Percentiles rank a stretch among this genome's conserved stretches.
Evolutionary conservation across 495 filamentous ascomycete species (phyloP).

Genomic region (Lasiosphaeria ovina): DNA sequence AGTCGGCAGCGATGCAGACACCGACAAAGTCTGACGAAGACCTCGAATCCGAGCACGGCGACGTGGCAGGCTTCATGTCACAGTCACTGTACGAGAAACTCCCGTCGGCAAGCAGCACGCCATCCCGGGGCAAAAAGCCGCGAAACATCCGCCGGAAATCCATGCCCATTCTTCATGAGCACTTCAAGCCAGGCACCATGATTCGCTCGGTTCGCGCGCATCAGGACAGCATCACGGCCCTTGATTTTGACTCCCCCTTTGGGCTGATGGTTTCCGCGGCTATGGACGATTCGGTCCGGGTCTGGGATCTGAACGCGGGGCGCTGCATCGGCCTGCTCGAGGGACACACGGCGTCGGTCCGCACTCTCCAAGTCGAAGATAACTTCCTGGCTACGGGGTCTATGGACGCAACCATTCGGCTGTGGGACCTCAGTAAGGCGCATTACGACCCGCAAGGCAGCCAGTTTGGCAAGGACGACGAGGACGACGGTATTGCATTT

Average conservation of each 20-base stretch:
- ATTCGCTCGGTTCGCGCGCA: conserved; percentile 89
- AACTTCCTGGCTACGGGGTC: conserved; percentile 94
- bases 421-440: conserved; percentile 82
- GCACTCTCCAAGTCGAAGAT: conserved; percentile 90
- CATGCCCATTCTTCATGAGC: conserved; percentile 93
- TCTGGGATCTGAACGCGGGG: conserved; percentile 94
- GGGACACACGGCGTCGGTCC: conserved; percentile 91
- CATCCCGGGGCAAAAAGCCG: conserved; percentile 57
- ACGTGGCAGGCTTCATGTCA: conserved; percentile 84
- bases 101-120: conserved; percentile 57
- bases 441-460: conserved; percentile 60
- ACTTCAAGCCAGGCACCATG: conserved; percentile 84
- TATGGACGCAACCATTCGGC: conserved; percentile 89
- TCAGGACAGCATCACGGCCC: conserved; percentile 79
- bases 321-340: conserved; percentile 87
- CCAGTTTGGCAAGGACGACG: conserved; percentile 63
- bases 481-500: conserved; percentile 59
- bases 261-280: conserved; percentile 94
- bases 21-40: conserved; percentile 57
- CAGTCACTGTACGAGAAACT: conserved; percentile 96
- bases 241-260: conserved; percentile 96
- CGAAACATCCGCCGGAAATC: conserved; percentile 69
- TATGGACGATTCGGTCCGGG: conserved; percentile 91
- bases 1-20: conserved; percentile 50
- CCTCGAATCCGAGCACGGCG: conserved; percentile 48